Evolutionary conservation across 768 basidiomycete species (phyloP).

Genomic region (Lactarius hengduanensis): DNA sequence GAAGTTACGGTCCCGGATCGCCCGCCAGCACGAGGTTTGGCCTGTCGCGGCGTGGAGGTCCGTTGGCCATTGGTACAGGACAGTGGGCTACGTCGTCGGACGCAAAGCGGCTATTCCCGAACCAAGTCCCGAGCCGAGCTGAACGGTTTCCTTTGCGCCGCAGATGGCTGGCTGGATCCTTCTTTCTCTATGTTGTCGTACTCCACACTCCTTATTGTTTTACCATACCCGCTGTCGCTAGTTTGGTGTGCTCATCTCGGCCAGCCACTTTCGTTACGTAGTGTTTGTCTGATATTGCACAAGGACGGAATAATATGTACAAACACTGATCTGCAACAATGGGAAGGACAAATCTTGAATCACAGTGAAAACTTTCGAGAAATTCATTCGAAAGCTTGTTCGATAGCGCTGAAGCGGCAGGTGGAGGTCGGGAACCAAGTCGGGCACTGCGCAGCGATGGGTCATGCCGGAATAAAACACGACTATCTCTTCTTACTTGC

Average conservation of each 20-base stretch:
- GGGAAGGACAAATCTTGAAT: too few relatives aligned
- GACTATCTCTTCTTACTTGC: too few relatives aligned
- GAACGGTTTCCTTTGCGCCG: too few relatives aligned
- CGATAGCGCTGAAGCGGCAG: too few relatives aligned
- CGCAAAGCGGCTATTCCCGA: slow-evolving; percentile 5
- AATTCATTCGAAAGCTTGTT: background rate
- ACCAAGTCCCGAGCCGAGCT: slow-evolving; percentile 9
- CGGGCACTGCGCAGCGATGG: too few relatives aligned
- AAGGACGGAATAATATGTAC: background rate
- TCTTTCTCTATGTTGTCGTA: background rate
- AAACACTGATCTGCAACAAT: background rate
- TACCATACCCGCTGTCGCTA: background rate
- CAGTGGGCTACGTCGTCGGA: slow-evolving; percentile 2
- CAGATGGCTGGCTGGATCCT: too few relatives aligned
- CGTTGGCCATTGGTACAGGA: slow-evolving; percentile 6
- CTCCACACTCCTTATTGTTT: background rate
- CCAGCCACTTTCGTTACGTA: background rate
- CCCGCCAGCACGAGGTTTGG: slow-evolving; percentile 11
- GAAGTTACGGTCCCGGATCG: slow-evolving; percentile 15
- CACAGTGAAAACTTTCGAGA: background rate
- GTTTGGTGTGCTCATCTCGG: background rate
- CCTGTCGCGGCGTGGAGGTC: background rate
- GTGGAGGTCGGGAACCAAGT: too few relatives aligned
- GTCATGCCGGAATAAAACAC: too few relatives aligned
- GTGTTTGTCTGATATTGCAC: background rate